Conservation (phyloP, 805 yeast species). For the Candida loeiensis region DNA sequence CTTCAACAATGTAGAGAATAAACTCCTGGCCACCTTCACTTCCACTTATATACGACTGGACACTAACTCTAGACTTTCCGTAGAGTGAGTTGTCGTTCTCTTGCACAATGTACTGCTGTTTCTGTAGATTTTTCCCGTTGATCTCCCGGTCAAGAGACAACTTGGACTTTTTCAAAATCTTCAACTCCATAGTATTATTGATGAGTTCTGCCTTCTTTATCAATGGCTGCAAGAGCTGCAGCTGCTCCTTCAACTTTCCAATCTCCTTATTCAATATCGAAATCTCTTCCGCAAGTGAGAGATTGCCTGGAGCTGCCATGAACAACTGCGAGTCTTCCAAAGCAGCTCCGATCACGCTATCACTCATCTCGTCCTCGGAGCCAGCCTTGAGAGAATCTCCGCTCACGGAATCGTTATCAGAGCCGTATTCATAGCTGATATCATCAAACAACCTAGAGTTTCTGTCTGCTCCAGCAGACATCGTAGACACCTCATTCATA, state of each 20-base stretch:
- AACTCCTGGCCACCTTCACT: slow-evolving; percentile 57
- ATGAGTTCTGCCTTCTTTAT: slow-evolving; percentile 81
- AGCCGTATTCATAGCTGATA: slow-evolving; percentile 29
- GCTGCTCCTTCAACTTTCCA: slow-evolving; percentile 56
- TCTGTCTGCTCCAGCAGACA: slow-evolving; percentile 15
- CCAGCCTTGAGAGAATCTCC: slow-evolving; percentile 17
- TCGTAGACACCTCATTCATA: too few relatives aligned
- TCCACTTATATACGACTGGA: slow-evolving; percentile 53
- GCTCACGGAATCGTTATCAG: slow-evolving; percentile 30
- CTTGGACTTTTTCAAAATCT: slow-evolving; percentile 65
- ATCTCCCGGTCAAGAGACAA: slow-evolving; percentile 67
- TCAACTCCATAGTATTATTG: slow-evolving; percentile 65
- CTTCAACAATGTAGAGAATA: slow-evolving; percentile 71
- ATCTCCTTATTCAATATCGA: slow-evolving; percentile 55
- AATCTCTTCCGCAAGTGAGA: slow-evolving; percentile 66
- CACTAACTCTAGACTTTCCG: slow-evolving; percentile 56
- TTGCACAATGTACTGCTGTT: slow-evolving; percentile 78
- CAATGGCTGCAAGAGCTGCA: slow-evolving; percentile 61
- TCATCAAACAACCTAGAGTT: slow-evolving; percentile 35
- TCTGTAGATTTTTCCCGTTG: slow-evolving; percentile 66
- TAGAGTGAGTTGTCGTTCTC: slow-evolving; percentile 76
- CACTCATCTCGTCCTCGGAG: slow-evolving; percentile 11
- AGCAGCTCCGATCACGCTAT: neutral
- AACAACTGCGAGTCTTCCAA: slow-evolving; percentile 33
- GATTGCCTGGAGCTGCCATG: slow-evolving; percentile 66